Base-by-base conservation (phyloP, 2,329 filamentous ascomycete species). In the Fusarium chuoi region DNA sequence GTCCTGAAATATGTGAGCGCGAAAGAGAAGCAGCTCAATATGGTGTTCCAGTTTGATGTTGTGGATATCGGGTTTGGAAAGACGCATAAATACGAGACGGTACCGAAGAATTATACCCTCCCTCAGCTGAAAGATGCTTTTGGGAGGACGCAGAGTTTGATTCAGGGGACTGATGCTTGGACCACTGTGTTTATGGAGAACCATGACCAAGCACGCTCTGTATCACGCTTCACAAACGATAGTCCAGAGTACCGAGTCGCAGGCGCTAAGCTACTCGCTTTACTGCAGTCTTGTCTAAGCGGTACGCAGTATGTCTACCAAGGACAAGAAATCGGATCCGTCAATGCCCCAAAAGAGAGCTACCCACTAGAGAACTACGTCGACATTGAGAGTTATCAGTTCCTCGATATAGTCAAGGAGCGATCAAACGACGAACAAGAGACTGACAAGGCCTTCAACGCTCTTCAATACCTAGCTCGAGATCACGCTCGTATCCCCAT, bases 31-130 rank as follows among this genome's bases (percentile, higher is more conserved):
- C 88, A 92, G 79, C 82, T 93, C 55, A 88, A 90, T 78, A 93
- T 93, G 91, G 89, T 92, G 4, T 93, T 93, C 80, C 89, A 90
- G 73, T 91, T 91, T 70, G 89, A 90, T 73, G 86, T 91, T 17
- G 89, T 93, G 13, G 87, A 91, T 76, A 83, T 92, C 22, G 91
- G 88, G 11, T 84, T 86, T 61, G 87, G 88, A 63, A 79, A 83
- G 76, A 80, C 85, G 1, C 82, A 87, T 55, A 88, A 87, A 70
- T 88, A 89, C 76, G 86, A 89, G 62, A 89, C 87, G 41, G 82
- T 83, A 13, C 78, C 78, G 0, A 79, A 74, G 39, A 84, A 82
- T 46, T 90, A 83, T 78, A 83, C 80, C 13, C 82, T 90, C 12
- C 80, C 85, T 0, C 81, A 86, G 28, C 70, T 91, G 65, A 88